Base-by-base conservation (phyloP, 2,329 filamentous ascomycete species). In the Cryphonectria japonica region DNA sequence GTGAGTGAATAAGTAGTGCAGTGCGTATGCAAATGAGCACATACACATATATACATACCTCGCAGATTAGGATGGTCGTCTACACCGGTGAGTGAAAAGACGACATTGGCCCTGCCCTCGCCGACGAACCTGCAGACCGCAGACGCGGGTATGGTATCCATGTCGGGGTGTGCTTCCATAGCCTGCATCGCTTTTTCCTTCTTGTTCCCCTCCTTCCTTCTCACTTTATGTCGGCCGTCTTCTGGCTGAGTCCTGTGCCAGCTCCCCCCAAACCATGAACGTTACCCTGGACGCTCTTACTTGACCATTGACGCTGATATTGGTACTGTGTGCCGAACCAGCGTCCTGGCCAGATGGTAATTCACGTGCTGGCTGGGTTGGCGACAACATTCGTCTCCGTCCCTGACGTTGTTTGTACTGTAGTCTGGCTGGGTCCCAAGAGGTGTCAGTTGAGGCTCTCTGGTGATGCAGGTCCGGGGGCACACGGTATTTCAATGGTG, bases 101-200 rank as follows among this genome's bases (percentile, higher is more conserved):
- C 91, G 67, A 91, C 86, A 79, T 96, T 95, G 68, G 93, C 92
- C 34, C 92, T 90, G 34, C 93, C 93, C 79, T 96, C 93, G 37
- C 85, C 87, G 32, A 89, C 80, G 70, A 88, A 82, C 66, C 32
- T 72, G 71, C 66, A 68, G 13, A 22, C 46, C 32, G 71, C 71
- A 29, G 57, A 46, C 14, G 63, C 22, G 37, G 69, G 71, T 16
- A 72, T 41, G 13, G 16, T 52, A 14, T 72, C 71, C 71, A 72
- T 68, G 26, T 59, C 41, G 66, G 8, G 34, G 41, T 11, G 19
- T 62, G 16, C 41, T 65, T n/a, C 37, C 37, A 29, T 57, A 19
- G 57, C 64, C 57, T 57, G 29, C 50, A 67, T 59, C 68, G 34
- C 19, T 41, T 46, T 50, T 19, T 13, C 26, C 43, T 41, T 16